phyloP scores from a whole-genome alignment of 1,284 basidiomycete genomes.

The Sporisorium reilianum region DNA sequence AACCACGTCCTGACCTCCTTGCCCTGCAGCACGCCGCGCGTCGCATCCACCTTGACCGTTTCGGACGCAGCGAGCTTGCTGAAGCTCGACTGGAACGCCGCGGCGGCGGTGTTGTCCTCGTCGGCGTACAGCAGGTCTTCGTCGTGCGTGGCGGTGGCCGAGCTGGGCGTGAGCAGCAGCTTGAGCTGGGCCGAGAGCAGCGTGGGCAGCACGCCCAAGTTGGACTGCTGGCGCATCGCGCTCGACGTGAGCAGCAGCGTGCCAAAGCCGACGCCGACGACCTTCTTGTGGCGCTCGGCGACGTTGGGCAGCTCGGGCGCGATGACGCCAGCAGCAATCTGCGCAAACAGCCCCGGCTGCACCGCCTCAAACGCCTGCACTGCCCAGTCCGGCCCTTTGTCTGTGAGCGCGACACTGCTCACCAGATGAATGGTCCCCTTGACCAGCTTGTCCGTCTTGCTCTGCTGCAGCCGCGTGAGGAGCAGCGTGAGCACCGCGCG shows the following conservation, averaged over 20 bases:
- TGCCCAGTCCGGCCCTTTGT: slow-evolving; percentile 77
- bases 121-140: slow-evolving; percentile 82
- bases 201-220: slow-evolving; percentile 65
- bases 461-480: slow-evolving; percentile 85
- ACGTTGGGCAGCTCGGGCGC: slow-evolving; percentile 85
- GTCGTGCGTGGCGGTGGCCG: slow-evolving; percentile 74
- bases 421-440: slow-evolving; percentile 86
- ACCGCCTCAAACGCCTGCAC: slow-evolving; percentile 83
- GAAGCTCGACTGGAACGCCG: slow-evolving; percentile 89
- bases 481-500: slow-evolving; percentile 83
- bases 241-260: slow-evolving; percentile 75
- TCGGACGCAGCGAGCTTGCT: slow-evolving; percentile 85
- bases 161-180: slow-evolving; percentile 79
- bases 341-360: slow-evolving; percentile 85
- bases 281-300: slow-evolving; percentile 83
- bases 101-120: slow-evolving; percentile 76
- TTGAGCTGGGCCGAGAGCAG: slow-evolving; percentile 73
- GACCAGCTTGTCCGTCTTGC: slow-evolving; percentile 89
- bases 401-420: slow-evolving; percentile 69
- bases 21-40: not conserved
- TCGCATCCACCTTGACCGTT: slow-evolving; percentile 16
- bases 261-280: slow-evolving; percentile 85
- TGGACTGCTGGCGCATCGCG: slow-evolving; percentile 77
- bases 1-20: slow-evolving; percentile 28
- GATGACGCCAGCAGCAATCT: slow-evolving; percentile 83